phyloP scores from a whole-genome alignment of 1,139 yeast species.

The Taphrina betulina region DNA sequence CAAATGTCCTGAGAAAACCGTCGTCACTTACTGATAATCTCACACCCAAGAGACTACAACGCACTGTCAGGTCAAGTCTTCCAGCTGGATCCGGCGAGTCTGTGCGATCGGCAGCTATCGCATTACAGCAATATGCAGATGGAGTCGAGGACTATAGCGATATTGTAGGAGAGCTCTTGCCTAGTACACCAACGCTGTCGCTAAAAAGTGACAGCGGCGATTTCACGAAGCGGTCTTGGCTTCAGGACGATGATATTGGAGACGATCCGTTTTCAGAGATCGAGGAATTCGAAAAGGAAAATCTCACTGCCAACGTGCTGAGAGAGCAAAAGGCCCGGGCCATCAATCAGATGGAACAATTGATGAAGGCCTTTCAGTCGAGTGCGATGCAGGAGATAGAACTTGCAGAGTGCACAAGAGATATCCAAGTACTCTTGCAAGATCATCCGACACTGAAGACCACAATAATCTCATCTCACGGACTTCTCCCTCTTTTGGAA shows the following conservation, averaged over 20 bases:
- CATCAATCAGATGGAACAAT: constrained; percentile 37
- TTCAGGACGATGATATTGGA: constrained; percentile 33
- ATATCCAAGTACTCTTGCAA: constrained; percentile 44
- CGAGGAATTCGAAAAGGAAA: constrained; percentile 37
- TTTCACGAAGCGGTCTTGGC: constrained; percentile 11
- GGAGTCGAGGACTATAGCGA: constrained; percentile 29
- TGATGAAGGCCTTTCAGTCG: constrained; percentile 38
- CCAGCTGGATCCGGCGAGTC: too few species aligned
- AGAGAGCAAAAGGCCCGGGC: constrained; percentile 41
- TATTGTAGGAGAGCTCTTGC: constrained; percentile 5
- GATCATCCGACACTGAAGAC: constrained; percentile 43
- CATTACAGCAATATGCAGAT: constrained; percentile 14
- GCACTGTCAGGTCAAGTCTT: not conserved
- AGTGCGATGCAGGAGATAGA: constrained; percentile 22
- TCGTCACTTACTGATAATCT: not conserved
- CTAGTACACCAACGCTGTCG: not conserved
- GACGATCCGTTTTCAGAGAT: constrained; percentile 42
- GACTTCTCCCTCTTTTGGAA: constrained; percentile 53
- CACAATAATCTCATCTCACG: constrained; percentile 52
- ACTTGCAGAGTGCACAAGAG: constrained; percentile 10
- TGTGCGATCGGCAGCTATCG: too few species aligned
- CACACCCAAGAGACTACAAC: not conserved
- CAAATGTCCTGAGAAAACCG: not conserved
- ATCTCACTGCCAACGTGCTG: constrained; percentile 39
- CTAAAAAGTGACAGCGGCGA: constrained; percentile 2